These are phyloP conservation scores for Camelina laxa DNA, from an alignment of 345 rosid genomes.

Conservation along the genomic window DNA sequence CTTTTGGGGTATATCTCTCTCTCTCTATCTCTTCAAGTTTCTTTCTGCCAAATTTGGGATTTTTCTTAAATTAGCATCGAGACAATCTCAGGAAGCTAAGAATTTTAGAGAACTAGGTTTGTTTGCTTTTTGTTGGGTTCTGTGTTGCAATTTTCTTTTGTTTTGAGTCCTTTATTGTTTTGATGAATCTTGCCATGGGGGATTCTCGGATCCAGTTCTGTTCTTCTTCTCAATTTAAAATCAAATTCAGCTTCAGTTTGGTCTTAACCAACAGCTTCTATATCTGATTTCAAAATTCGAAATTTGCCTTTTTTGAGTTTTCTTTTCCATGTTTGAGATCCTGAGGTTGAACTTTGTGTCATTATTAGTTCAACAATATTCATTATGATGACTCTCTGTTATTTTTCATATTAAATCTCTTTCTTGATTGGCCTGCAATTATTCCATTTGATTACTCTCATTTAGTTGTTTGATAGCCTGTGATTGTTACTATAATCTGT, in stretches of 20 bases:
- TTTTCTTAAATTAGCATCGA: constrained; percentile 7
- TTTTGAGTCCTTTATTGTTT: not conserved
- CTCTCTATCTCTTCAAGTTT: not conserved
- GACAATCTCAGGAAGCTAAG: not conserved
- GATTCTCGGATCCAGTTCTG: constrained; percentile 4
- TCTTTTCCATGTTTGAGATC: constrained; percentile 16
- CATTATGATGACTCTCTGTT: not conserved
- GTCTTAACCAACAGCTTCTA: not conserved
- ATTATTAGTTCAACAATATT: not conserved
- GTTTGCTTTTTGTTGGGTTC: not conserved
- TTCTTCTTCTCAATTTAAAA: not conserved
- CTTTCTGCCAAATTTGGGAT: constrained; percentile 28
- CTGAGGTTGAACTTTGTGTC: not conserved
- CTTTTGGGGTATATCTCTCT: not conserved
- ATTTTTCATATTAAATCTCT: not conserved
- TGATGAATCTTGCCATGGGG: not conserved
- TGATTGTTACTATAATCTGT: not conserved
- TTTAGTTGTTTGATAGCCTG: not conserved
- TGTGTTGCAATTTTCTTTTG: not conserved
- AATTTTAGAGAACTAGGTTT: constrained; percentile 6
- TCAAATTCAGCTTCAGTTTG: constrained; percentile 12
- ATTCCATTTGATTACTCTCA: not conserved
- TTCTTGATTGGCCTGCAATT: not conserved
- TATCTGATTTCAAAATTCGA: constrained; percentile 19
- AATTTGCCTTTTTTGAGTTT: constrained; percentile 15